Conservation (phyloP, 306 rosid species). For the Quercus glauca region DNA sequence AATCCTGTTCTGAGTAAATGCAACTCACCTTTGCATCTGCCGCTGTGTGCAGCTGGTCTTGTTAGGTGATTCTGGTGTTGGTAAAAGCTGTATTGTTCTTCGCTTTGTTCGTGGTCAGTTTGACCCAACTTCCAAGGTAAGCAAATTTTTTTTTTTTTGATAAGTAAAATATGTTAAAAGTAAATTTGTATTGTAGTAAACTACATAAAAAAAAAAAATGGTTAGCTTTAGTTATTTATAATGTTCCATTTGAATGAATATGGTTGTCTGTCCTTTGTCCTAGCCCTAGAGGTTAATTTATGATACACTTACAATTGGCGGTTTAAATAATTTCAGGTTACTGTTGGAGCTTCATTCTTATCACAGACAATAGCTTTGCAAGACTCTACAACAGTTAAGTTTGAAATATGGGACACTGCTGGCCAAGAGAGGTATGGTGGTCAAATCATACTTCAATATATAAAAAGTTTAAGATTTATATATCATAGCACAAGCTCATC, state of each 20-base stretch:
- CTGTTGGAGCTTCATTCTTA: constrained; percentile 99
- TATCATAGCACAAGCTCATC: background rate
- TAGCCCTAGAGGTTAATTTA: background rate
- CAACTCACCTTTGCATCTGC: constrained; percentile 26
- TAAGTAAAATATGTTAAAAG: no score
- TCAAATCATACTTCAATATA: constrained; percentile 1
- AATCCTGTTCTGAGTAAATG: constrained; percentile 1
- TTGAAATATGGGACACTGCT: constrained; percentile 99
- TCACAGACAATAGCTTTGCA: constrained; percentile 97
- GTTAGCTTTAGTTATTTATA: background rate
- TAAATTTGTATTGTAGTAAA: constrained; percentile 1
- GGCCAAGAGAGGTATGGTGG: constrained; percentile 90
- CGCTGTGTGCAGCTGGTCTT: constrained; percentile 75
- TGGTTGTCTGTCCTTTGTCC: background rate
- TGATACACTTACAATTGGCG: constrained; percentile 21
- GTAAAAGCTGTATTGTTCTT: constrained; percentile 98
- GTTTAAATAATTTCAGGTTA: constrained; percentile 67
- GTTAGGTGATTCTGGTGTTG: constrained; percentile 99
- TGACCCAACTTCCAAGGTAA: constrained; percentile 98
- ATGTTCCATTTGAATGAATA: background rate
- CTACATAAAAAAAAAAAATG: background rate
- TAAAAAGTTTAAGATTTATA: background rate
- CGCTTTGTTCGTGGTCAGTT: constrained; percentile 98
- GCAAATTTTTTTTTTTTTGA: constrained; percentile 8
- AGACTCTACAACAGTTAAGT: constrained; percentile 97